These are phyloP conservation scores for Lunularia cruciata DNA, from an alignment of 225 moss, liverwort and hornwort genomes.

Conservation along the genomic window DNA sequence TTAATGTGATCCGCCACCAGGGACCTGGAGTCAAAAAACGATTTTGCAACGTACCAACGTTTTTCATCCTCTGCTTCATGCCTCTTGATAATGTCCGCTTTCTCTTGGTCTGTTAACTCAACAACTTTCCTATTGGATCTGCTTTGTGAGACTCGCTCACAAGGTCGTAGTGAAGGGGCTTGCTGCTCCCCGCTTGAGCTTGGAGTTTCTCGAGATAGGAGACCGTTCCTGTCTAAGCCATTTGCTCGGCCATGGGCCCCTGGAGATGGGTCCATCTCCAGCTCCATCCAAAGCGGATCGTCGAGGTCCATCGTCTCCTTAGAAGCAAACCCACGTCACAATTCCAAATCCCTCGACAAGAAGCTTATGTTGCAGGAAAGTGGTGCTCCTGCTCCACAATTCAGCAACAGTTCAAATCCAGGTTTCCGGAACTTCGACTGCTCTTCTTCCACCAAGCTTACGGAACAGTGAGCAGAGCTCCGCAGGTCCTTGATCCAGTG, in stretches of 20 bases:
- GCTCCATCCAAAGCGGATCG: neutral
- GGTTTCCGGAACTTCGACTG: neutral
- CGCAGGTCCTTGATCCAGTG: neutral
- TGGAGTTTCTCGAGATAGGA: neutral
- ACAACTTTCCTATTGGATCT: neutral
- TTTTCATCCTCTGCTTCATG: constrained; percentile 30
- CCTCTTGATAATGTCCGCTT: neutral
- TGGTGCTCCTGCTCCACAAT: neutral
- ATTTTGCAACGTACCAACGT: constrained; percentile 40
- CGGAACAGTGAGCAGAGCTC: neutral
- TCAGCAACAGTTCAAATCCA: neutral
- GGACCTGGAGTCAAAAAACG: constrained; percentile 39
- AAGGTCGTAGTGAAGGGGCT: neutral
- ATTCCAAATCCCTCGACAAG: too few species aligned
- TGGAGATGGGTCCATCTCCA: neutral
- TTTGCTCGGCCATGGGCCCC: neutral
- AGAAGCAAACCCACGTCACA: neutral
- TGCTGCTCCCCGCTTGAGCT: constrained; percentile 4
- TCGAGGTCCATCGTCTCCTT: neutral
- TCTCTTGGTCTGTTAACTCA: constrained; percentile 8
- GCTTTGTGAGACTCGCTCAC: too few species aligned
- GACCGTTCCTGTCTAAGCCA: neutral
- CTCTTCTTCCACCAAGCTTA: too few species aligned
- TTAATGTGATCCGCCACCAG: constrained; percentile 33
- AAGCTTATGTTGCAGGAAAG: too few species aligned